Conservation (phyloP, 495 filamentous ascomycete species). For the Penicillium turbatum region DNA sequence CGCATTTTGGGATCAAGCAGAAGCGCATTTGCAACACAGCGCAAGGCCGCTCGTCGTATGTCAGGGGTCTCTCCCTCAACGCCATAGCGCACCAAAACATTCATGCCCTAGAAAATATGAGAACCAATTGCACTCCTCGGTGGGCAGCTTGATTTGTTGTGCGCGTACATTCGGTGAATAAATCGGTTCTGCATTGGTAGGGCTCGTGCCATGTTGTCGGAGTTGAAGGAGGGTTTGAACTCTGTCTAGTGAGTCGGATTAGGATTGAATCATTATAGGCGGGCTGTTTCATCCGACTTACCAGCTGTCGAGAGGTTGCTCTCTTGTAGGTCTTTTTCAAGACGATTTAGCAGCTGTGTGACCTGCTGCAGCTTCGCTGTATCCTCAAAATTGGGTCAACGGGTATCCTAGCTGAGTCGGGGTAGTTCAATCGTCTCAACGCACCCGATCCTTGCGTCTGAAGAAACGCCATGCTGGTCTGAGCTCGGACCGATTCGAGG, state of each 20-base stretch:
- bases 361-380: slow-evolving; percentile 64
- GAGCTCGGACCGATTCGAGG: not conserved
- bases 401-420: not conserved
- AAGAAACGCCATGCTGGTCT: slow-evolving; percentile 24
- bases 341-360: slow-evolving; percentile 51
- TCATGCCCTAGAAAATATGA: slow-evolving; percentile 60
- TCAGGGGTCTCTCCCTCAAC: slow-evolving; percentile 56
- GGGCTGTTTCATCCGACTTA: slow-evolving; percentile 35
- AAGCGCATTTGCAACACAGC: slow-evolving; percentile 84
- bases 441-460: slow-evolving; percentile 35
- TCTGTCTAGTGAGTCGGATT: slow-evolving; percentile 48
- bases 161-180: slow-evolving; percentile 44
- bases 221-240: slow-evolving; percentile 63
- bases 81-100: slow-evolving; percentile 65
- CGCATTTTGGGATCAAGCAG: slow-evolving; percentile 66
- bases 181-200: slow-evolving; percentile 68
- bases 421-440: not conserved
- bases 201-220: slow-evolving; percentile 72
- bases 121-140: slow-evolving; percentile 1
- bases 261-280: slow-evolving; percentile 3
- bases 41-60: slow-evolving; percentile 71
- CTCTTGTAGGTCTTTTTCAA: slow-evolving; percentile 55
- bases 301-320: slow-evolving; percentile 51
- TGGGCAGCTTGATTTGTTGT: not conserved
- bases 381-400: slow-evolving; percentile 21